A percentile compares a stretch with the other conserved stretches of the same genome.
Evolutionary conservation across 2,329 filamentous ascomycete species (phyloP).

Genomic region (Ceratocystis lukuohia): DNA sequence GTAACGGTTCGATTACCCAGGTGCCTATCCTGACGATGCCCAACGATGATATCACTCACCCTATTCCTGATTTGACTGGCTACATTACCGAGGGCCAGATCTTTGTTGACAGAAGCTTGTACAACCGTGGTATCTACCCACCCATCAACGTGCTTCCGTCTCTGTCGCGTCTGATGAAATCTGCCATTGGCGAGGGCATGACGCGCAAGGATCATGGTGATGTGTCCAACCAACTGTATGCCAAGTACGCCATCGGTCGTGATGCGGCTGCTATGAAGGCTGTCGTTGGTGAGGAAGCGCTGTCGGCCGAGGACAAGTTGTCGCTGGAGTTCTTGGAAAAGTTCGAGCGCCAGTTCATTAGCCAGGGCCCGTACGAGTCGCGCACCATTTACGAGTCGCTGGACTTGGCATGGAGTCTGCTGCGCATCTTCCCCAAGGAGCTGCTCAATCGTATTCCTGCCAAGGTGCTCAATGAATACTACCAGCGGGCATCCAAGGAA

Average conservation of each 20-base stretch:
- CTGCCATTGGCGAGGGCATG: slow-evolving; percentile 93
- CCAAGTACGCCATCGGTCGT: slow-evolving; percentile 98
- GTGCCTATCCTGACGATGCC: slow-evolving; percentile 99
- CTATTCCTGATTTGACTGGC: slow-evolving; percentile 94
- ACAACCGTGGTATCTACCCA: slow-evolving; percentile 97
- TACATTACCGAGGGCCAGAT: slow-evolving; percentile 99
- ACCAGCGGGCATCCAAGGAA: slow-evolving; percentile 52
- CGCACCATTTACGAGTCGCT: slow-evolving; percentile 86
- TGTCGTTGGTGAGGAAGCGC: slow-evolving; percentile 92
- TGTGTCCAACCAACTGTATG: slow-evolving; percentile 98
- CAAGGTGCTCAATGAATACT: slow-evolving; percentile 73
- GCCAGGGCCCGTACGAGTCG: slow-evolving; percentile 82
- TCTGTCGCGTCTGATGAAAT: slow-evolving; percentile 98
- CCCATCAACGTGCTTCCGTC: slow-evolving; percentile 98
- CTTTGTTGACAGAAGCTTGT: slow-evolving; percentile 81
- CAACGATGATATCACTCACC: slow-evolving; percentile 98
- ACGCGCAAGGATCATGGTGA: slow-evolving; percentile 95
- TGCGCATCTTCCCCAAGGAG: slow-evolving; percentile 96
- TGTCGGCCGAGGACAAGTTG: slow-evolving; percentile 92
- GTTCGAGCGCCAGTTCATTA: slow-evolving; percentile 91
- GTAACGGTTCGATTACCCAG: slow-evolving; percentile 97
- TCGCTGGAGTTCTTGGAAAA: slow-evolving; percentile 97
- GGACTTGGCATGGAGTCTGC: slow-evolving; percentile 88
- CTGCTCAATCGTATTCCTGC: slow-evolving; percentile 86
- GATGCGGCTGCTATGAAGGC: slow-evolving; percentile 98